Evolutionary conservation across 208 protist species (phyloP).

Genomic region (Spongospora subterranea): DNA sequence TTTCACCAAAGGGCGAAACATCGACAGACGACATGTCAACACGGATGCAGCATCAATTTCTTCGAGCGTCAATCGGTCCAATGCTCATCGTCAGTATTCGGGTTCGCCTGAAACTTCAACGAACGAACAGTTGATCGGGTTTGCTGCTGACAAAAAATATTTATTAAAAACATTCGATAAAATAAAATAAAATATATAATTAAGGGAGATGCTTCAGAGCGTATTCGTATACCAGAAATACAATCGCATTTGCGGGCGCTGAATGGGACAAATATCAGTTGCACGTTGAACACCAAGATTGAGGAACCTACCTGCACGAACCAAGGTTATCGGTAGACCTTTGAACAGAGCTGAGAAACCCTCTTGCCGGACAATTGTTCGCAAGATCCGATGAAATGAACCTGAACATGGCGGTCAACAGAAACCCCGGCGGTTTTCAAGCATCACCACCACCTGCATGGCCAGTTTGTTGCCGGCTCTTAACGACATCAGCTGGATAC

Average conservation of each 20-base stretch:
- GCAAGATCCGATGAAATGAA: background rate
- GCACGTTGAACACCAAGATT: background rate
- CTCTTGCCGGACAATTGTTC: background rate
- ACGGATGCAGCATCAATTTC: no score
- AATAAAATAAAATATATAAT: no score
- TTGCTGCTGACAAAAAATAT: no score
- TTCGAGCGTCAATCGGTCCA: no score
- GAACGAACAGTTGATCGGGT: no score
- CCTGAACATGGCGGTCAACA: conserved; percentile 45
- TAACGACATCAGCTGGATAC: conserved; percentile 41
- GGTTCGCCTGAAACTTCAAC: no score
- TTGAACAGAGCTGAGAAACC: background rate
- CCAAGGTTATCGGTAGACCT: conserved; percentile 7
- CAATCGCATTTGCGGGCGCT: conserved; percentile 33
- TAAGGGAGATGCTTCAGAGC: conserved; percentile 27
- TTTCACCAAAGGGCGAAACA: no score
- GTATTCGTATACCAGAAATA: conserved; percentile 46
- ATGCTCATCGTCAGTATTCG: no score
- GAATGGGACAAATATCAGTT: no score
- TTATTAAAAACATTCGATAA: no score
- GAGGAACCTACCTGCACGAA: background rate
- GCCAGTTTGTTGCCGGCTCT: conserved; percentile 18
- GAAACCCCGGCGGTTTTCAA: no score
- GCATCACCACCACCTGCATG: conserved; percentile 32
- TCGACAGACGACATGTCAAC: no score